Evolutionary conservation across 257 asterid genomes (phyloP), one percentile per base, ranked within the genome.

Genomic region (Rubia yunnanensis): DNA sequence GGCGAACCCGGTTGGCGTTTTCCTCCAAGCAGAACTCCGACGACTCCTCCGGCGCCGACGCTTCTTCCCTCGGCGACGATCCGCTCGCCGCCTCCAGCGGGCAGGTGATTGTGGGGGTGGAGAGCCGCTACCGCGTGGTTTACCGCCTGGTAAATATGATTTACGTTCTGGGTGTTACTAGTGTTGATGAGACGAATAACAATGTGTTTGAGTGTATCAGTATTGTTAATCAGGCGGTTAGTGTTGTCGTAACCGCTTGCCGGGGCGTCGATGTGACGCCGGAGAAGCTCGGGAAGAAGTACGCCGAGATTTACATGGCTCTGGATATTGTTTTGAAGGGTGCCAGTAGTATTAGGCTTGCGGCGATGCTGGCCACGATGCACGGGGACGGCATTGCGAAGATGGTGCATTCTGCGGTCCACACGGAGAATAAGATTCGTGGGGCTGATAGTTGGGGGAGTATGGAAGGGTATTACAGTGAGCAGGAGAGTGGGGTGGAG

Each of bases 191-290:
- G 73, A 67, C 85, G 5, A 79, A 85, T 67, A 89, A 87, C 66
- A 92, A 89, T 64, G 96, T 89, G 26, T 92, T 92, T 58, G 99
- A 92, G 79, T 92, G 98, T 70, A 89, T 89, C 23, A 72, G 79
- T 59, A 80, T 92, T 49, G 97, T 92, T 35, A 92, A 92, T 74
- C 99, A 92, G 67, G 86, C 96, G 5, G 99, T 92, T 70, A 85
- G 95, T 0, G 96, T 92, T 14, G 80, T 92, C 18, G 96, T 90
- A 18, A 84, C 99, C 0, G 99, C 99, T 1, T 87, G 99, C 68
- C 89, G 97, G 4, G 99, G 99, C 20, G 96, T 92, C 14, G 99
- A 92, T 78, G 99, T 92, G 65, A 92, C 96, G 24, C 94, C 94
- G 3, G 99, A 92, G 66, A 92, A 92, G 73, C 76, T 92, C 49